A percentile compares a stretch with the other conserved stretches of the same genome.
phyloP scores from a whole-genome alignment of 2,329 filamentous ascomycete genomes.

The Fusarium graminum region DNA sequence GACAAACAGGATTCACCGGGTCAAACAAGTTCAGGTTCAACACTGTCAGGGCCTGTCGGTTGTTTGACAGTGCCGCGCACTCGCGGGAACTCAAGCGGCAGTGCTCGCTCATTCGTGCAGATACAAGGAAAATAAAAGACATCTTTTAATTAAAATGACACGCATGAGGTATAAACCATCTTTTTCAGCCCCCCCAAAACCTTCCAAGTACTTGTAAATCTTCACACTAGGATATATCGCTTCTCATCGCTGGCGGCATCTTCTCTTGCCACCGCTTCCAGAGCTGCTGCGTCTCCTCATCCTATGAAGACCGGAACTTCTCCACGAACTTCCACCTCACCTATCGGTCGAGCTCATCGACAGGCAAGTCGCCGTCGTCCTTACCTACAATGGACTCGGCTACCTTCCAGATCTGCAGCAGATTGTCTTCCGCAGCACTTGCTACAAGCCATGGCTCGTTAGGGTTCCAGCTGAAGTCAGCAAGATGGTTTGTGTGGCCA shows the following conservation, averaged over 20 bases:
- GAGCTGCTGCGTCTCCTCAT: constrained; percentile 49
- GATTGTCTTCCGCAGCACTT: constrained; percentile 95
- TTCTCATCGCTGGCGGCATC: constrained; percentile 31
- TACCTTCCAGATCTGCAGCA: constrained; percentile 95
- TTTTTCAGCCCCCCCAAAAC: constrained; percentile 6
- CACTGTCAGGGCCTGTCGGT: constrained; percentile 5
- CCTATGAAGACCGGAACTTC: constrained; percentile 50
- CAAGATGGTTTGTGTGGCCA: constrained; percentile 95
- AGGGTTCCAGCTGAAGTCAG: constrained; percentile 97
- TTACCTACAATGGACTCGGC: constrained; percentile 84
- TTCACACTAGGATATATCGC: constrained; percentile 39
- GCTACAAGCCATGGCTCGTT: constrained; percentile 98
- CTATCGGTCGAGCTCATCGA: constrained; percentile 80
- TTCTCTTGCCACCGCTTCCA: constrained; percentile 39
- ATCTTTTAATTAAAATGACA: constrained; percentile 9
- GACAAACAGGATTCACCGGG: neutral
- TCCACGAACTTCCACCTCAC: constrained; percentile 53
- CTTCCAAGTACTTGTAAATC: constrained; percentile 15
- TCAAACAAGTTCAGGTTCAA: neutral
- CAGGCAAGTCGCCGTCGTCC: constrained; percentile 79
- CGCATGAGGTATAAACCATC: constrained; percentile 9
- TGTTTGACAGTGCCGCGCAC: constrained; percentile 15
- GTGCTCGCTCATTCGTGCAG: neutral
- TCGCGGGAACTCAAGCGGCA: neutral
- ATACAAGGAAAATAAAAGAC: neutral